Base-by-base conservation (phyloP, 1,139 yeast genomes). In the Nakaseomyces bracarensis region DNA sequence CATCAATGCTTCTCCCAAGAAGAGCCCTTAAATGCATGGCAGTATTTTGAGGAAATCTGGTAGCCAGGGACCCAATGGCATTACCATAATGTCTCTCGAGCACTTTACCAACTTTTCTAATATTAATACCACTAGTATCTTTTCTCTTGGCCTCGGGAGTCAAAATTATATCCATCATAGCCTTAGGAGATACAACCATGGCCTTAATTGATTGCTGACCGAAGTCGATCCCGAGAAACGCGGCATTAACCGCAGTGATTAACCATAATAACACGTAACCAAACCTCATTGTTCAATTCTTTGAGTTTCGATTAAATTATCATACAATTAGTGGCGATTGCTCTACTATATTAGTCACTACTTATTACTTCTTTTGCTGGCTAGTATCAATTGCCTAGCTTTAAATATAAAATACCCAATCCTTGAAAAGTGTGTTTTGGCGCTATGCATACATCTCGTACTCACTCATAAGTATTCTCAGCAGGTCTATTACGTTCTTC, bases 111-210 rank as follows among this genome's bases (percentile, higher is more conserved):
- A 54, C 51, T 23, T 40, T 35, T 49, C 82, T 75, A 48, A 89
- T 71, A 1, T 84, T 79, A 22, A 91, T 55, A 1, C 94, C 96
- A 2, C 89, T 74, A 10, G 79, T 69, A 55, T 91, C 97, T 60
- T 91, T 91, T 46, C 98, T 72, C 62, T 87, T 86, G 6, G 96
- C 84, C 57, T 91, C 97, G 33, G 85, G 82, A 3, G 96, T 85
- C 46, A 91, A 67, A 10, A 91, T 82, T 39, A 91, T 74, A 56
- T 91, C 98, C 59, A 87, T 80, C 15, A 89, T 82, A 23, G 87
- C 77, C 8, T 89, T 86, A 0, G 97, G 97, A 0, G 96, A 96
- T 38, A 93, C 82, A 42, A 91, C 69, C 40, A 82, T 85, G 1
- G 95, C 86, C 61, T 93, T 91, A 28, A 91, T 77, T 68, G 72